Percentiles rank a stretch among this genome's conserved stretches.
These are phyloP conservation scores for Starmerella vaccinii DNA, from an alignment of 805 yeast species.

Conservation along the genomic window DNA sequence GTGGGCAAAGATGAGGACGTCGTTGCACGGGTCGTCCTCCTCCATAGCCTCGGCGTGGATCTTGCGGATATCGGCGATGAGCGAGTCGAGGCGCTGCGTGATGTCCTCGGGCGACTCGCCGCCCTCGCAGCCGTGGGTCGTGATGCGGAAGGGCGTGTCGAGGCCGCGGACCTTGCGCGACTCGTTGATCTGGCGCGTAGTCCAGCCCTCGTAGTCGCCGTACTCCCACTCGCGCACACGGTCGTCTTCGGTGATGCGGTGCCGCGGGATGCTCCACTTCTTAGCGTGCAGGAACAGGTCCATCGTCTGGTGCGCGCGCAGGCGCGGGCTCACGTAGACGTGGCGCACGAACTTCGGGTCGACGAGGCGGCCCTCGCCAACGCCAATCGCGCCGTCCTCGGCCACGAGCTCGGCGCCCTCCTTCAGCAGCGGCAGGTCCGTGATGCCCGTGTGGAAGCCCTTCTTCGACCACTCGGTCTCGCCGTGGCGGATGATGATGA, in stretches of 20 bases:
- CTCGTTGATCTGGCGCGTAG: slow-evolving; percentile 49
- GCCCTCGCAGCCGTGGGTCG: slow-evolving; percentile 87
- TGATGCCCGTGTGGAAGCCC: slow-evolving; percentile 81
- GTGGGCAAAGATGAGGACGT: slow-evolving; percentile 77
- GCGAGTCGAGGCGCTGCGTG: slow-evolving; percentile 57
- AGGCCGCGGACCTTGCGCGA: slow-evolving; percentile 29
- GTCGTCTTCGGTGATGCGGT: slow-evolving; percentile 32
- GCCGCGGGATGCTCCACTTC: slow-evolving; percentile 28
- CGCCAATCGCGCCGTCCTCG: slow-evolving; percentile 59
- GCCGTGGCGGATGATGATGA: slow-evolving; percentile 36
- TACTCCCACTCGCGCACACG: slow-evolving; percentile 92
- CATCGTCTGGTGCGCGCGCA: slow-evolving; percentile 66
- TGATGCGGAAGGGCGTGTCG: slow-evolving; percentile 46
- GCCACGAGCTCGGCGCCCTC: slow-evolving; percentile 70
- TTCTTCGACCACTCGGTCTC: slow-evolving; percentile 94
- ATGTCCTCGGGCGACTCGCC: slow-evolving; percentile 69
- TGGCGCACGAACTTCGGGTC: slow-evolving; percentile 53
- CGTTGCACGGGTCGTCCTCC: slow-evolving; percentile 44
- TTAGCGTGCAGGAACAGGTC: slow-evolving; percentile 48
- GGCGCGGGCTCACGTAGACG: slow-evolving; percentile 71
- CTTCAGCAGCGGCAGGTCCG: slow-evolving; percentile 69
- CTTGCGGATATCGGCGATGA: slow-evolving; percentile 53
- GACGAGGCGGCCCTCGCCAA: slow-evolving; percentile 50
- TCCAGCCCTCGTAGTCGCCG: slow-evolving; percentile 86
- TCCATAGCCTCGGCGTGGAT: slow-evolving; percentile 33